Evolutionary conservation across 2,329 filamentous ascomycete species (phyloP).

Genomic region (Fusarium marasasianum): DNA sequence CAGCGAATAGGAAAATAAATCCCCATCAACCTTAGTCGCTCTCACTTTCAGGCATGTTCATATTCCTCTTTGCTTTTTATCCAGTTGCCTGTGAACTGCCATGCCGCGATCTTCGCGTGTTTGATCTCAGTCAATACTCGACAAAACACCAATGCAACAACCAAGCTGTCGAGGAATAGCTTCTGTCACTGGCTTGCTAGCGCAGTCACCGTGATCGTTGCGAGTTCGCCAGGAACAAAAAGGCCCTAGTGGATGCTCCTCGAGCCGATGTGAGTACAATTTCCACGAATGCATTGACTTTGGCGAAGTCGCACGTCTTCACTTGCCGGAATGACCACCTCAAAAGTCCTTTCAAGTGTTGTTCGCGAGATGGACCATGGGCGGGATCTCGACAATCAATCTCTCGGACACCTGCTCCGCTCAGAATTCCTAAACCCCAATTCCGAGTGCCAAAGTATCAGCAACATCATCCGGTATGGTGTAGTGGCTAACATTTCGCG

Average conservation of each 20-base stretch:
- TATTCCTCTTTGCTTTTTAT: background rate
- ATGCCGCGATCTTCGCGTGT: accelerated
- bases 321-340: accelerated
- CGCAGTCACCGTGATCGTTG: too few species aligned
- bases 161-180: too few species aligned
- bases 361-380: background rate
- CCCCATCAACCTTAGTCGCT: too few species aligned
- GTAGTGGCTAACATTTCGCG: conserved; percentile 49
- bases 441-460: accelerated
- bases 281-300: accelerated
- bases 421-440: accelerated
- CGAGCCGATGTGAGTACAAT: accelerated
- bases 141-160: too few species aligned
- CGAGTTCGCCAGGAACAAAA: background rate
- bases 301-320: too few species aligned
- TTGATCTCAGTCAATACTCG: too few species aligned
- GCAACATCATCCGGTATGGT: conserved; percentile 44
- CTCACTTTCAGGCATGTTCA: background rate
- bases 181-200: background rate
- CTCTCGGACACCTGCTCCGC: accelerated
- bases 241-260: accelerated
- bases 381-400: background rate
- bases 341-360: background rate
- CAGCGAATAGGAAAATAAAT: background rate
- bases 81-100: background rate